Conservation (phyloP, 2,329 filamentous ascomycete genomes). For the Passalora sequoiae region DNA sequence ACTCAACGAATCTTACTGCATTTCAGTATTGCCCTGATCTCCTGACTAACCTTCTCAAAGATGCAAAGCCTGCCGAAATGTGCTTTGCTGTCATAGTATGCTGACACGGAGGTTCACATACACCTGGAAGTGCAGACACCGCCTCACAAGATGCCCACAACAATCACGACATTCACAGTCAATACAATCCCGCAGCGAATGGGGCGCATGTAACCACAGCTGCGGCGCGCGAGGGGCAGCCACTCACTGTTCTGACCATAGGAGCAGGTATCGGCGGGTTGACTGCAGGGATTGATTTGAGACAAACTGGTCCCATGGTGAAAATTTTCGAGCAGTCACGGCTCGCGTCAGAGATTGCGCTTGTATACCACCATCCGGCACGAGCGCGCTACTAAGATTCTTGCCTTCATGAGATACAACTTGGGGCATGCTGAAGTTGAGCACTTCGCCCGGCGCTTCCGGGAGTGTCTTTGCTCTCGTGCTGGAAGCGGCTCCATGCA, state of each 20-base stretch:
- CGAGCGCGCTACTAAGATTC: conserved; percentile 54
- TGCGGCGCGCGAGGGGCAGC: not conserved
- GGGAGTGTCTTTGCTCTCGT: conserved; percentile 49
- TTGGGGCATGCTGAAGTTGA: conserved; percentile 51
- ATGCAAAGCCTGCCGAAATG: too few species aligned
- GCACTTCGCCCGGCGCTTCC: conserved; percentile 47
- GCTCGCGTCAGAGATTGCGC: conserved; percentile 48
- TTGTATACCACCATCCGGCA: conserved; percentile 56
- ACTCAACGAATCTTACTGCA: too few species aligned
- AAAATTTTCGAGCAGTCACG: conserved; percentile 52
- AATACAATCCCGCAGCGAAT: not conserved
- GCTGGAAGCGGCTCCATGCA: too few species aligned
- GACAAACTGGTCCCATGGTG: conserved; percentile 50
- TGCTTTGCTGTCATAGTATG: too few species aligned
- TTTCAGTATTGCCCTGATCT: too few species aligned
- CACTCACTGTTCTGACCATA: conserved; percentile 33
- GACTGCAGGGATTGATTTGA: conserved; percentile 49
- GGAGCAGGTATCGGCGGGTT: conserved; percentile 52
- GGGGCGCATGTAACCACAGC: too few species aligned
- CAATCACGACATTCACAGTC: too few species aligned
- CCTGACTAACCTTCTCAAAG: too few species aligned
- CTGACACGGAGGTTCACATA: too few species aligned
- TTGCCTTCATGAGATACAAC: conserved; percentile 27
- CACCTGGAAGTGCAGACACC: too few species aligned
- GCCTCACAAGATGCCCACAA: too few species aligned